Base-by-base conservation (phyloP, 2,329 filamentous ascomycete genomes). In the Daldinia eschscholtzii region DNA sequence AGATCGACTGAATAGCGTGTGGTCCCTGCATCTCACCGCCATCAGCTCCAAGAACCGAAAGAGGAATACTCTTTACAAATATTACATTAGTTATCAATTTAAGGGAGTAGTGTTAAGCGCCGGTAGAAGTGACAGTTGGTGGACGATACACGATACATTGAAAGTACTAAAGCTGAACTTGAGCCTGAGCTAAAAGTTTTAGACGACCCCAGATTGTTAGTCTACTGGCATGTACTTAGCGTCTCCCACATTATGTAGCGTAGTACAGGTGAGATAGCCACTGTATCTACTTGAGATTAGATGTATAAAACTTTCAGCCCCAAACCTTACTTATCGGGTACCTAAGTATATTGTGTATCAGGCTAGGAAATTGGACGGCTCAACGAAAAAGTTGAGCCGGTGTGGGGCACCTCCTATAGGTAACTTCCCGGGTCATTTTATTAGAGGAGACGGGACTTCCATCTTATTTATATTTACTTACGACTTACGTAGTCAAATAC, bases 311-410 rank as follows among this genome's bases (percentile, higher is more conserved):
- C 41, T 20, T 44, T 44, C 7, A 48, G 10, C 10, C 3, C 44
- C 44, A 4, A 26, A 23, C 20, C 9, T 33, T 33, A 39, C 15
- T 18, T 18, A 18, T 23, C 20, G 20, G 20, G 39, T 12, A 26
- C 12, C 15, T 55, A 52, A n/a, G 26, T 39, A 39, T 12, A 39
- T 39, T 13, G 10, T 55, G 35, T 30, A 20, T 23, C 33, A 6
- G 30, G 30, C 20, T 55, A 37, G 30, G n/a, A 26, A 39, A 55
- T 55, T 39, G 28, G 44, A 15, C 52, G 33, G 30, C 12, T 55
- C 50, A 23, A 55, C 26, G 33, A 41, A 58, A 64, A 64, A 41
- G 37, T 55, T n/a, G 12, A 53, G 28, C 28, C 23, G n/a, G 41
- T 50, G 61, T 58, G 61, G 61, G 41, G 42, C 37, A 52, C 12